These are phyloP conservation scores for Flaveria bidentis DNA, from an alignment of 129 eudicot genomes.

Conservation along the genomic window DNA sequence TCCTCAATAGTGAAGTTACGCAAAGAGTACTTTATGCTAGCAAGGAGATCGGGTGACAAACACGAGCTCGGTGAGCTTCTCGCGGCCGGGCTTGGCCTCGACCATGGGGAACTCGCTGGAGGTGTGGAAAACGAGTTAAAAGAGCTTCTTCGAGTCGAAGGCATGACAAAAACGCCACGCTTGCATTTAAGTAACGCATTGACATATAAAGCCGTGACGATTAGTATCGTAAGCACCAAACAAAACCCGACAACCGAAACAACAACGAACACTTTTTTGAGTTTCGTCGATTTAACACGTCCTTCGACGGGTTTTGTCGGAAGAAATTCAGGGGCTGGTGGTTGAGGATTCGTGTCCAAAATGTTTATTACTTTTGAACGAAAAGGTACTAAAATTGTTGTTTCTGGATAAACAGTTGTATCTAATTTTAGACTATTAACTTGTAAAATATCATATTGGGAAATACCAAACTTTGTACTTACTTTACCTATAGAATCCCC, in stretches of 20 bases:
- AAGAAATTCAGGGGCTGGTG: slow-evolving; percentile 64
- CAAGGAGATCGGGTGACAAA: slow-evolving; percentile 77
- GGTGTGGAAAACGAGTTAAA: slow-evolving; percentile 56
- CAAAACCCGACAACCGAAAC: slow-evolving; percentile 46
- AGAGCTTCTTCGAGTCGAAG: slow-evolving; percentile 46
- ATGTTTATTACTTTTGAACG: slow-evolving; percentile 36
- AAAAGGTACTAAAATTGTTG: slow-evolving; percentile 67
- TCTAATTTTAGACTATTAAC: slow-evolving; percentile 36
- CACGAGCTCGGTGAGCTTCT: slow-evolving; percentile 71
- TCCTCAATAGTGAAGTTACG: slow-evolving; percentile 58
- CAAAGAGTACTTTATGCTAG: slow-evolving; percentile 58
- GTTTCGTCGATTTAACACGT: slow-evolving; percentile 28
- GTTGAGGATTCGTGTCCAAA: slow-evolving; percentile 33
- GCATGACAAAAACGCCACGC: slow-evolving; percentile 31
- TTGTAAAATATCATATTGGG: slow-evolving; percentile 44
- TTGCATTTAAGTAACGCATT: slow-evolving; percentile 51
- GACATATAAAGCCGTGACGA: slow-evolving; percentile 52
- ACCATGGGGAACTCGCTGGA: slow-evolving; percentile 42
- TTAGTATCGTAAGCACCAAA: slow-evolving; percentile 35
- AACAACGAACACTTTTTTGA: slow-evolving; percentile 44
- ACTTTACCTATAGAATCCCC: slow-evolving; percentile 42
- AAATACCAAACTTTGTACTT: slow-evolving; percentile 47
- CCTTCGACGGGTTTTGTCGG: slow-evolving; percentile 43
- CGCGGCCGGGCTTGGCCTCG: slow-evolving; percentile 43
- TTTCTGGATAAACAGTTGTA: slow-evolving; percentile 61